These are phyloP conservation scores for Dactylellina drechsleri DNA, from an alignment of 2,329 filamentous ascomycete species.

Conservation along the genomic window DNA sequence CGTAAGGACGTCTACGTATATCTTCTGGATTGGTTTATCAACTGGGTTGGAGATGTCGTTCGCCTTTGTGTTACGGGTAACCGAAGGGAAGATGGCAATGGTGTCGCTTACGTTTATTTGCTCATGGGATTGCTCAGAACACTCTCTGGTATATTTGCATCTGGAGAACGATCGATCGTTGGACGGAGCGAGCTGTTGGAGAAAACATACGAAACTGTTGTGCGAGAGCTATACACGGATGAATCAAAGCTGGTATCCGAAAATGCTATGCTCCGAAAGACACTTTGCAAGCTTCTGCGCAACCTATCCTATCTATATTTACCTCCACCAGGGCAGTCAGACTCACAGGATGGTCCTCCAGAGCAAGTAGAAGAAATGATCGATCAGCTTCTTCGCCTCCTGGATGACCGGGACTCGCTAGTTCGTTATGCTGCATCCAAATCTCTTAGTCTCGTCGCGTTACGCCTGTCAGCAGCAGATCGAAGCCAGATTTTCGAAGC, in stretches of 20 bases:
- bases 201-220: slow-evolving; percentile 37
- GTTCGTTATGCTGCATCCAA: slow-evolving; percentile 93
- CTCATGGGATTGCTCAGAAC: slow-evolving; percentile 56
- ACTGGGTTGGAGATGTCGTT: slow-evolving; percentile 32
- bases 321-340: slow-evolving; percentile 31
- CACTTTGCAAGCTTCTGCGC: slow-evolving; percentile 42
- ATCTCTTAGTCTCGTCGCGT: slow-evolving; percentile 83
- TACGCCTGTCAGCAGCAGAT: slow-evolving; percentile 82
- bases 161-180: slow-evolving; percentile 54
- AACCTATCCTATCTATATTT: slow-evolving; percentile 48
- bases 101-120: slow-evolving; percentile 55
- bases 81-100: slow-evolving; percentile 42
- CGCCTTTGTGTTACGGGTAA: slow-evolving; percentile 35
- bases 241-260: slow-evolving; percentile 40
- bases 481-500: slow-evolving; percentile 87
- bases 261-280: slow-evolving; percentile 51
- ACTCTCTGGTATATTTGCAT: slow-evolving; percentile 56
- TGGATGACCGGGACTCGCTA: slow-evolving; percentile 89
- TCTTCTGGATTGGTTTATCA: slow-evolving; percentile 73
- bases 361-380: slow-evolving; percentile 77
- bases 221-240: slow-evolving; percentile 37
- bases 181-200: slow-evolving; percentile 22
- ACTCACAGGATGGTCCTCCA: slow-evolving; percentile 38
- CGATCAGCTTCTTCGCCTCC: slow-evolving; percentile 78
- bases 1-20: slow-evolving; percentile 84